Base-by-base conservation (phyloP, 768 basidiomycete genomes). In the Suillus sp. region DNA sequence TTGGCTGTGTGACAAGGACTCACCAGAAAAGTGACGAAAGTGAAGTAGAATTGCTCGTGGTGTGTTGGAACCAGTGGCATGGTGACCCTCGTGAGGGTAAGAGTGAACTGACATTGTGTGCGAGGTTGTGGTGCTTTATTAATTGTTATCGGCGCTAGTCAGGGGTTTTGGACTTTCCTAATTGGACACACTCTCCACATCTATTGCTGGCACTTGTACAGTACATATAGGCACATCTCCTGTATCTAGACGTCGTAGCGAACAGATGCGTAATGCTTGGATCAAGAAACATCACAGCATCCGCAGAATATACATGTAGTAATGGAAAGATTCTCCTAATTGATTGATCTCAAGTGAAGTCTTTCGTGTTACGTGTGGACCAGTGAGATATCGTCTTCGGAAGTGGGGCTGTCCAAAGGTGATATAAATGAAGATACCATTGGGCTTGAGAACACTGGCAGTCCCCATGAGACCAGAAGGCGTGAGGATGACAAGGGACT, bases 371-470 rank as follows among this genome's bases (percentile, higher is more conserved):
- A 57, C 1, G 58, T 76, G 70, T 1, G 65, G 35, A 35, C 73
- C 73, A 4, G 78, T 81, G 20, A 95, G 77, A 73, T 86, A 93
- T 22, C 85, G 86, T 62, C 81, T 80, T 45, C 93, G 87, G 72
- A 95, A 95, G 72, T 95, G 93, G 0, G 93, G 93, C 71, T 95
- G 93, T 4, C 93, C 93, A 67, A 95, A 93, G 5, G 93, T 95
- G 63, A 95, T 75, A 72, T 94, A 93, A 53, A 95, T 74, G 74
- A 94, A 92, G 3, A 79, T 66, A 0, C 90, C 89, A 1, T 65
- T 75, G n/a, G 76, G 71, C n/a, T 82, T 82, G 22, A 94, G 82
- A 9, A 92, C 85, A 67, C 91, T 92, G 65, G 14, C 62, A 63
- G 35, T 34, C 10, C 30, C 5, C 16, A 30, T 60, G 25, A 40